Evolutionary conservation across 1,139 yeast genomes (phyloP).

Genomic region (Zhuliangozyma blackwelliae): DNA sequence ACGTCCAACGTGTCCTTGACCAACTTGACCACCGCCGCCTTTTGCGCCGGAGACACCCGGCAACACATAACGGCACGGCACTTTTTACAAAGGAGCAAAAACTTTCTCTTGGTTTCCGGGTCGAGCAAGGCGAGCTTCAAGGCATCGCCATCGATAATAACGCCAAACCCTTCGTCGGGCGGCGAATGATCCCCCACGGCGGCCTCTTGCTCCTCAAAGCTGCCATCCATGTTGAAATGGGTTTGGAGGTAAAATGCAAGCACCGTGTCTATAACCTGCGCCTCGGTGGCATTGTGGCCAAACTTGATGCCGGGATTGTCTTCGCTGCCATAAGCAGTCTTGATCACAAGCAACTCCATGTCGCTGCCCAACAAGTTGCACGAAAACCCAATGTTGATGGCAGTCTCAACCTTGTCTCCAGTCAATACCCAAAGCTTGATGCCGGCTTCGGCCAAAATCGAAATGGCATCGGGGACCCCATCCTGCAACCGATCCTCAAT

Average conservation of each 20-base stretch:
- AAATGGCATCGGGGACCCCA: conserved; percentile 49
- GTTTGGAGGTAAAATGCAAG: conserved; percentile 57
- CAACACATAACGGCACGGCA: conserved; percentile 95
- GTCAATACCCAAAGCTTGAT: conserved; percentile 50
- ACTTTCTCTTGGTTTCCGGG: conserved; percentile 55
- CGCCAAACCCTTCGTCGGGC: conserved; percentile 74
- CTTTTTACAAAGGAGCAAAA: conserved; percentile 82
- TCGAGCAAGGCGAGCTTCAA: conserved; percentile 66
- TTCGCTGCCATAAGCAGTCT: conserved; percentile 25
- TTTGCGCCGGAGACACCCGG: conserved; percentile 95
- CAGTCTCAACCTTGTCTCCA: conserved; percentile 51
- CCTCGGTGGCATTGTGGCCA: conserved; percentile 26
- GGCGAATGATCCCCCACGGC: conserved; percentile 74
- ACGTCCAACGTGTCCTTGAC: conserved; percentile 80
- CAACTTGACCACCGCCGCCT: conserved; percentile 91
- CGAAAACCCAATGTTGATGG: conserved; percentile 48
- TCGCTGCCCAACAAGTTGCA: conserved; percentile 48
- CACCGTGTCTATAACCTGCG: conserved; percentile 46
- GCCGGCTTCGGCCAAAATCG: conserved; percentile 43
- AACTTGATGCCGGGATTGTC: conserved; percentile 29
- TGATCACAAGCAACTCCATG: conserved; percentile 43
- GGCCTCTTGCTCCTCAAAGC: conserved; percentile 49
- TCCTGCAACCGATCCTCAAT: conserved; percentile 50
- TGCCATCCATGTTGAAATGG: conserved; percentile 62
- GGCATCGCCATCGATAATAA: conserved; percentile 92